Base-by-base conservation (phyloP, 2,329 filamentous ascomycete species). In the Phaeophleospora eucalypticola region DNA sequence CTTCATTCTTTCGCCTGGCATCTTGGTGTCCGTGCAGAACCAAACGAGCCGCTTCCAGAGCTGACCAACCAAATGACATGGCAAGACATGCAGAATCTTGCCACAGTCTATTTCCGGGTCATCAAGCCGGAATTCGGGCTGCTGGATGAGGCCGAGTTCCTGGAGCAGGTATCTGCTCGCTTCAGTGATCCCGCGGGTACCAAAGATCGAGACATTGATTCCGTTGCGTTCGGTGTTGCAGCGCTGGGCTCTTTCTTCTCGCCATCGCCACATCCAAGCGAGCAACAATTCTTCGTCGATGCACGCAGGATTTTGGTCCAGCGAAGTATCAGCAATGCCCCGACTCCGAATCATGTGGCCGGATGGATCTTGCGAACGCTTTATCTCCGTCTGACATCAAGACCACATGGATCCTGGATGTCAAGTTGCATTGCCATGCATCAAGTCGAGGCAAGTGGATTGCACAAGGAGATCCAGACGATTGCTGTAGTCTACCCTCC, bases 401-500 rank as follows among this genome's bases (percentile, higher is more conserved):
- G 74, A 1, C 77, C 77, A 1, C 74, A 81, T 47, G 69, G 70
- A 2, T 71, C 77, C 2, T 80, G 77, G 79, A 73, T 81, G 60
- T 75, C 77, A 0, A 80, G 76, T 52, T 80, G 72, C 44, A 75
- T 73, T 1, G 61, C 78, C n/a, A 78, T 82, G 76, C 79, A 82
- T 52, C 69, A 81, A 51, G 67, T 77, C 2, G 79, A 81, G 57
- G 77, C 78, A 3, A 72, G 73, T 3, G 71, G 73, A 0, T 48
- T 78, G 4, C 72, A 76, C 34, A 67, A 65, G 12, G 74, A 76
- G 44, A 61, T 64, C 43, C 58, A 62, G 43, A 63, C 62, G 10
- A 65, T 64, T 21, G 62, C 60, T 17, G 60, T 63, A 2, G 61
- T 65, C n/a, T 63, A 65, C 38, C 64, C n/a, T 10, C 37, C 58